phyloP scores from a whole-genome alignment of 306 rosid species.

The Adenanthera pavonina region DNA sequence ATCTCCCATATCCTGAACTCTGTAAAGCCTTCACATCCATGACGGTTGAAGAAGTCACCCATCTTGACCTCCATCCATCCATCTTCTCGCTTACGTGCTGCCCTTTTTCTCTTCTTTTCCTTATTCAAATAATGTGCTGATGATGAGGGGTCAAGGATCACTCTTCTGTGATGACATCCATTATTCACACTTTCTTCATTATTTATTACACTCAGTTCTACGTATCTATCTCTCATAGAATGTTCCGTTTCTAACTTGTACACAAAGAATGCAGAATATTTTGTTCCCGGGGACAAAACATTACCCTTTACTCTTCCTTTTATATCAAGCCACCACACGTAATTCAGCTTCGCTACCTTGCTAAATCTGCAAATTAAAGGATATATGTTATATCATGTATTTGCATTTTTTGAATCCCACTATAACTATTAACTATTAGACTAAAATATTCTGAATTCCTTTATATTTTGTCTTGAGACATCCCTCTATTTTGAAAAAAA shows the following conservation, averaged over 20 bases:
- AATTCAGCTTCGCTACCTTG: background rate
- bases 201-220: background rate
- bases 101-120: background rate
- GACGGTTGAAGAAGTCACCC: conserved; percentile 18
- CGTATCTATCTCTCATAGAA: background rate
- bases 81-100: background rate
- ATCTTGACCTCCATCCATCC: conserved; percentile 32
- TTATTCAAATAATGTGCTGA: background rate
- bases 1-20: background rate
- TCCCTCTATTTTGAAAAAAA: no score
- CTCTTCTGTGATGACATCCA: background rate
- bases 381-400: no score
- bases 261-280: background rate
- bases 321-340: background rate
- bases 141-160: background rate
- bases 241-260: background rate
- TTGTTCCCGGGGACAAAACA: conserved; percentile 19
- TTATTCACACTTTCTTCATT: background rate
- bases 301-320: background rate
- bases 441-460: no score
- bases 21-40: background rate
- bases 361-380: conserved; percentile 4
- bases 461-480: no score
- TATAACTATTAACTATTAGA: no score
- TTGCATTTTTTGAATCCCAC: no score